Base-by-base conservation (phyloP, 2,329 filamentous ascomycete genomes). In the Pyrenochaeta sp. region DNA sequence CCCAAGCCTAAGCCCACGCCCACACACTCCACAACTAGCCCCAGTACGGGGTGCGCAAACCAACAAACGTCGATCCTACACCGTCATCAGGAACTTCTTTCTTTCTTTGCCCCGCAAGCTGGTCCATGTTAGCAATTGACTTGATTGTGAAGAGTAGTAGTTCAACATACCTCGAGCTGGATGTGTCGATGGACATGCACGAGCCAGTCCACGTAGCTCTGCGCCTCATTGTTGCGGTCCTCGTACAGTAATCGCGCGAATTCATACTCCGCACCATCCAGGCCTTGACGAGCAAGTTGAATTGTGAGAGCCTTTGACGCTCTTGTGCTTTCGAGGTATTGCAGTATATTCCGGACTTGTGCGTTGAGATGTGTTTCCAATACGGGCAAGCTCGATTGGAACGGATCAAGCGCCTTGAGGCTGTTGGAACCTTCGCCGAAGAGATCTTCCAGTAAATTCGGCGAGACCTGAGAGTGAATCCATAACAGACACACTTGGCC, bases 191-290 rank as follows among this genome's bases (percentile, higher is more conserved):
- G 94, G 51, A 97, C 81, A 72, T 96, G 89, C 44, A 99, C 94
- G 63, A 99, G 79, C 94, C 94, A 99, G 74, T 99, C 94, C 22
- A 97, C 94, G 72, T 97, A 99, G 68, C 89, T 96, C 74, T 96
- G 92, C 23, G 94, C 94, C 75, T 99, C 94, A 58, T 96, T 96
- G 71, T 97, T 97, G 55, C 94, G 83, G 67, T 99, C 94, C 74
- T 99, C 94, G 21, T 96, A 85, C 56, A 99, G 73, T 73, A 95
- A 78, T 39, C 92, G 80, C 6, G 94, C 94, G 77, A 97, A 99
- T 72, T 99, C 94, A 63, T 91, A 97, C 72, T 99, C 94, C 3
- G 92, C 90, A 1, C 94, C 94, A 65, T 99, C 94, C 3, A 97
- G 80, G 0, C 92, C 92, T 72, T 97, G 94, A 45, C 94, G 78